Conservation (phyloP, 2,329 filamentous ascomycete genomes). For the Lachnellula hyalina region DNA sequence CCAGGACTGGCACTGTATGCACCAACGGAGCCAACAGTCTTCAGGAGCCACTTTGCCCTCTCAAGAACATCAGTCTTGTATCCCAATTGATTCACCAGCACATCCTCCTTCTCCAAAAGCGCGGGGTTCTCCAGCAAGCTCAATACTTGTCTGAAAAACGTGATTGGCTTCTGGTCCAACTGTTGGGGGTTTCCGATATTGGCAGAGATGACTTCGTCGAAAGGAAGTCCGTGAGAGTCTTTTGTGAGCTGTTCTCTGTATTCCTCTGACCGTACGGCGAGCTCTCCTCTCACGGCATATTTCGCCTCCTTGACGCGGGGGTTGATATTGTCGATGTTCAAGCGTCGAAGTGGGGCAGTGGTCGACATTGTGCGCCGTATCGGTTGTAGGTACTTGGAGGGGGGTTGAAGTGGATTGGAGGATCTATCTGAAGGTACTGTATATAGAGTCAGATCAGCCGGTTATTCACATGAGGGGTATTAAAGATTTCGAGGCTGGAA, state of each 20-base stretch:
- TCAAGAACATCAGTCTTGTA: constrained; percentile 89
- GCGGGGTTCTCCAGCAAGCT: constrained; percentile 87
- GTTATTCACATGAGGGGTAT: constrained; percentile 11
- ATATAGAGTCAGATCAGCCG: constrained; percentile 9
- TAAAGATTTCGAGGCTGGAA: constrained; percentile 7
- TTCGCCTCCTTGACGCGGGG: constrained; percentile 78
- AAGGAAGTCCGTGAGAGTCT: constrained; percentile 59
- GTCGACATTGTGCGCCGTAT: constrained; percentile 29
- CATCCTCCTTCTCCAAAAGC: constrained; percentile 76
- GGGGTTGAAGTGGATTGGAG: constrained; percentile 1
- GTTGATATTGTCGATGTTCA: constrained; percentile 88
- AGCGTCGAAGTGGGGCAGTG: constrained; percentile 40
- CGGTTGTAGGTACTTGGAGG: not conserved
- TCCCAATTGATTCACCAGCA: constrained; percentile 67
- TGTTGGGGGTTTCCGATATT: constrained; percentile 99
- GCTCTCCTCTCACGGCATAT: constrained; percentile 94
- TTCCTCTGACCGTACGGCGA: constrained; percentile 88
- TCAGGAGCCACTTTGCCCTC: constrained; percentile 74
- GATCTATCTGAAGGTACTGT: constrained; percentile 8
- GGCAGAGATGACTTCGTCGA: constrained; percentile 86
- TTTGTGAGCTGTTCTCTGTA: constrained; percentile 70
- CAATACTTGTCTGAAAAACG: constrained; percentile 96
- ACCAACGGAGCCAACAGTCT: constrained; percentile 82
- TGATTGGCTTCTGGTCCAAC: constrained; percentile 97
- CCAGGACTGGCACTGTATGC: constrained; percentile 95